These are phyloP conservation scores for Solanum hybrid DNA, from an alignment of 305 asterid species.

Conservation along the genomic window DNA sequence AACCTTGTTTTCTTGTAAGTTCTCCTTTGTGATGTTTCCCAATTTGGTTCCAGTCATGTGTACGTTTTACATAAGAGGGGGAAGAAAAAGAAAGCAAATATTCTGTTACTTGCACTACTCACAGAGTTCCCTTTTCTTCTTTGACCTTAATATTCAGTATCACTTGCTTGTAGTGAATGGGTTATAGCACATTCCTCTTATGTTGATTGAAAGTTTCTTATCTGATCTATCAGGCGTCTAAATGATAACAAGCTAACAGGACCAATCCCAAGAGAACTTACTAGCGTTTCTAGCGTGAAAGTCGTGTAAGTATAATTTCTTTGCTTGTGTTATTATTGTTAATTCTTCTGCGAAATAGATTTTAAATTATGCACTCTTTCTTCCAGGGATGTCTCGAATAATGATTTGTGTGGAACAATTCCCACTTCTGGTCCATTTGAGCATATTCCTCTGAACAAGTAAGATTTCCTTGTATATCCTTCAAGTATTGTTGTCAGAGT, in stretches of 20 bases:
- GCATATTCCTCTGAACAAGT: slow-evolving; percentile 88
- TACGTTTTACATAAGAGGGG: not conserved
- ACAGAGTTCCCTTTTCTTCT: not conserved
- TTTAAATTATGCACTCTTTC: slow-evolving; percentile 7
- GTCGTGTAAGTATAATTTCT: slow-evolving; percentile 63
- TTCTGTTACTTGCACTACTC: not conserved
- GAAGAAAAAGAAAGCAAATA: not conserved
- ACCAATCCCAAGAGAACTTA: slow-evolving; percentile 60
- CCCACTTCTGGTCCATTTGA: slow-evolving; percentile 83
- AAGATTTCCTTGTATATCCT: slow-evolving; percentile 8
- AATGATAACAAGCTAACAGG: slow-evolving; percentile 72
- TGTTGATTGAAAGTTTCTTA: slow-evolving; percentile 6
- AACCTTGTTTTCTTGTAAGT: slow-evolving; percentile 81
- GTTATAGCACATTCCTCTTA: not conserved
- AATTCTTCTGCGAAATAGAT: not conserved
- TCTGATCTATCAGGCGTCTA: slow-evolving; percentile 52
- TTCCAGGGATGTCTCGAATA: slow-evolving; percentile 83
- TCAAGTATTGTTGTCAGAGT: not conserved
- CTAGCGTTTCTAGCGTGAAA: slow-evolving; percentile 61
- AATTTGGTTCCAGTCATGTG: not conserved
- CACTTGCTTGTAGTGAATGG: not conserved
- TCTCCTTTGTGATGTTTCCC: slow-evolving; percentile 1
- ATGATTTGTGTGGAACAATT: slow-evolving; percentile 77
- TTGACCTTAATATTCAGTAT: not conserved
- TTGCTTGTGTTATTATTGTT: slow-evolving; percentile 3